phyloP scores from a whole-genome alignment of 1,284 basidiomycete species.

The Malassezia equina region DNA sequence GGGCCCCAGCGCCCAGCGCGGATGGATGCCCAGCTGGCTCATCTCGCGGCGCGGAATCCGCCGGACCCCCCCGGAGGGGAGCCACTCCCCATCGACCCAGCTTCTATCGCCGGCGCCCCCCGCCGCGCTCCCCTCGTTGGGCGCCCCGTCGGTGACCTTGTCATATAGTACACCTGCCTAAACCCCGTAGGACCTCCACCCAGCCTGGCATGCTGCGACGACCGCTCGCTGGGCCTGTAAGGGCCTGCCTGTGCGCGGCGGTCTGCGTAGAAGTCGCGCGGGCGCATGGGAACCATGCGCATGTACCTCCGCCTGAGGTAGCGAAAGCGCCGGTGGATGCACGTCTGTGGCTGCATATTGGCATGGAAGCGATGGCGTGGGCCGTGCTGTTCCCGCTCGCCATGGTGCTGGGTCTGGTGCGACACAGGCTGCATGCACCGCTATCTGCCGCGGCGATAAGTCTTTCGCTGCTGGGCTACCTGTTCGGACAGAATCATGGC shows the following conservation, averaged over 20 bases:
- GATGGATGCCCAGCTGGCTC: slow-evolving; percentile 47
- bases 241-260: not conserved
- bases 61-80: not conserved
- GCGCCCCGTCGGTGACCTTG: not conserved
- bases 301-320: slow-evolving; percentile 23
- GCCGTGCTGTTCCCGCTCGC: slow-evolving; percentile 37
- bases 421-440: slow-evolving; percentile 43
- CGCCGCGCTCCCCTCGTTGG: not conserved
- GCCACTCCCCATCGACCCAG: not conserved
- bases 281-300: slow-evolving; percentile 33
- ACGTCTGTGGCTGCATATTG: slow-evolving; percentile 44
- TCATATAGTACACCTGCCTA: not conserved
- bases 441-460: slow-evolving; percentile 27
- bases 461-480: slow-evolving; percentile 36
- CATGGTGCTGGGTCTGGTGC: slow-evolving; percentile 44
- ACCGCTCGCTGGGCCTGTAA: not conserved
- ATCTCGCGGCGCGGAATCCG: slow-evolving; percentile 5
- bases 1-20: slow-evolving; percentile 28
- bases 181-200: not conserved
- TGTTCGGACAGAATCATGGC: slow-evolving; percentile 36
- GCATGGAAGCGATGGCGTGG: slow-evolving; percentile 33
- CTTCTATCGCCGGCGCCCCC: not conserved
- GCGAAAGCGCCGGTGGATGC: slow-evolving; percentile 35
- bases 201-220: not conserved
- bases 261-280: not conserved